Conservation (phyloP, 352 stramenopile genomes). For the Phytophthora parvispora region DNA sequence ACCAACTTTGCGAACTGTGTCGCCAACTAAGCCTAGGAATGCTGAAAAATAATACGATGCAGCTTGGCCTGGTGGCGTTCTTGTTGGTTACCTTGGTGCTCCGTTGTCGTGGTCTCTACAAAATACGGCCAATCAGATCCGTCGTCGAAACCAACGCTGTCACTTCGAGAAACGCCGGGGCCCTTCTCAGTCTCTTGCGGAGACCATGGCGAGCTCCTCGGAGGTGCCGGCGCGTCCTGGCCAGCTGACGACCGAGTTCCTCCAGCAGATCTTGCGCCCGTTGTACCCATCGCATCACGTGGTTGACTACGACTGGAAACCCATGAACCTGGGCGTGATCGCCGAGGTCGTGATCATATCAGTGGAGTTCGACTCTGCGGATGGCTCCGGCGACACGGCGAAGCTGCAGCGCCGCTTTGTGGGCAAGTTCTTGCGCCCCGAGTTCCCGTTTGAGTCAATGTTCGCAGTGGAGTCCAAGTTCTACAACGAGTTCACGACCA, state of each 20-base stretch:
- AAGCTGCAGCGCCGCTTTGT: constrained; percentile 50
- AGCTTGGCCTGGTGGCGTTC: not conserved
- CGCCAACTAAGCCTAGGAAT: too few species aligned
- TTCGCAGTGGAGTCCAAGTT: constrained; percentile 84
- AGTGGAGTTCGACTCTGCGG: constrained; percentile 34
- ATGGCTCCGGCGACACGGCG: constrained; percentile 2
- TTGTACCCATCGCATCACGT: constrained; percentile 35
- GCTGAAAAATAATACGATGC: too few species aligned
- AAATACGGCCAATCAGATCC: constrained; percentile 27
- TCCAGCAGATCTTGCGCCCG: constrained; percentile 49
- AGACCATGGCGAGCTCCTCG: constrained; percentile 18
- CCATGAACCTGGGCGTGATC: constrained; percentile 84
- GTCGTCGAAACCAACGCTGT: not conserved
- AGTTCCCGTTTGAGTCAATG: constrained; percentile 88
- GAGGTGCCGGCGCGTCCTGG: constrained; percentile 41
- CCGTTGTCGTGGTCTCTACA: too few species aligned
- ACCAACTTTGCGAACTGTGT: too few species aligned
- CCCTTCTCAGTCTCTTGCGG: not conserved
- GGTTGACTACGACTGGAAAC: constrained; percentile 61
- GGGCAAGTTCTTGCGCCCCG: constrained; percentile 80
- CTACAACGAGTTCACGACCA: constrained; percentile 58
- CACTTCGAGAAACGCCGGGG: constrained; percentile 19
- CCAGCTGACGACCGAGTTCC: constrained; percentile 64
- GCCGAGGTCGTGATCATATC: constrained; percentile 75
- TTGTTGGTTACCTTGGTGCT: too few species aligned